phyloP scores from a whole-genome alignment of 106 monocot species.

The Cymbidium sinense region DNA sequence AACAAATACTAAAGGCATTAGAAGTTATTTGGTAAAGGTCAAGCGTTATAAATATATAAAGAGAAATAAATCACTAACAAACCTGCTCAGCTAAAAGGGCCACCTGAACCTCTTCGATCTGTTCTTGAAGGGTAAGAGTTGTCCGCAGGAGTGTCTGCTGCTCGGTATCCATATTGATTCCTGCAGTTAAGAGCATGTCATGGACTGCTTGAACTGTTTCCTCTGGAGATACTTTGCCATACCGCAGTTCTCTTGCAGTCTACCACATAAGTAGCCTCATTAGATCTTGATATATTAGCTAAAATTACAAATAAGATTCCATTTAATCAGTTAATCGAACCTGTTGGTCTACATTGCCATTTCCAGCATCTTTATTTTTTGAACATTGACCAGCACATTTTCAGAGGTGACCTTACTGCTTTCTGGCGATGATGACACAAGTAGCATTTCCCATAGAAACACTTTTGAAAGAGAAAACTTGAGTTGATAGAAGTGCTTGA shows the following conservation, averaged over 20 bases:
- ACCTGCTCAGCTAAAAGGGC: conserved; percentile 96
- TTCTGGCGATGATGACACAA: conserved; percentile 16
- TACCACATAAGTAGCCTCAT: conserved; percentile 17
- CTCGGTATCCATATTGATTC: conserved; percentile 70
- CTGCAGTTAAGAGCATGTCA: conserved; percentile 89
- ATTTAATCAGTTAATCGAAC: conserved; percentile 19
- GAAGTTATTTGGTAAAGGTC: background rate
- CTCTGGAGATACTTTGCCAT: conserved; percentile 68
- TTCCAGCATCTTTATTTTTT: conserved; percentile 16
- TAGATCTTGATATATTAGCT: background rate
- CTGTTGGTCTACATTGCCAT: conserved; percentile 18
- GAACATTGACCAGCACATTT: conserved; percentile 14
- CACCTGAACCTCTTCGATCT: conserved; percentile 75
- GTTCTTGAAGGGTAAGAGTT: conserved; percentile 77
- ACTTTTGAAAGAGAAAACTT: conserved; percentile 89
- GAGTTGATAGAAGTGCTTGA: conserved; percentile 72
- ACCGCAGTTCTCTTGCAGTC: conserved; percentile 34
- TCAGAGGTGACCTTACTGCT: conserved; percentile 8
- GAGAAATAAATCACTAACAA: conserved; percentile 11
- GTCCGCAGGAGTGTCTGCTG: conserved; percentile 71
- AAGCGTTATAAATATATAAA: background rate
- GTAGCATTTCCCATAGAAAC: conserved; percentile 47
- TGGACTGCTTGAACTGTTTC: conserved; percentile 88
- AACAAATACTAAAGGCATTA: background rate
- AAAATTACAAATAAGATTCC: background rate